phyloP scores from a whole-genome alignment of 176 grass and related monocot genomes.

The Poa pratensis region DNA sequence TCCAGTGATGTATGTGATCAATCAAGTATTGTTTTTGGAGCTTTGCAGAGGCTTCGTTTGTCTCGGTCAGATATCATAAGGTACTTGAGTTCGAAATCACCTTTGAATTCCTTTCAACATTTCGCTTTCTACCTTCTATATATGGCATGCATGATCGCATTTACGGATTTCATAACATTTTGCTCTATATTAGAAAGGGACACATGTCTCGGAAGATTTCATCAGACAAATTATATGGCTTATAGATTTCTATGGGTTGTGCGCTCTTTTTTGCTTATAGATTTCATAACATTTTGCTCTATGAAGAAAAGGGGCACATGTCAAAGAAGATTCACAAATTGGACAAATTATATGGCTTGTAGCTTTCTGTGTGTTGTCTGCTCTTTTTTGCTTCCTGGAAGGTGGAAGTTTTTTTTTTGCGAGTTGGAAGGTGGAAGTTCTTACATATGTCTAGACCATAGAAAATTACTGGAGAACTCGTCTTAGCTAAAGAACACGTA shows the following conservation, averaged over 20 bases:
- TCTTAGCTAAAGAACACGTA: conserved; percentile 15
- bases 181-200: background rate
- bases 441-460: background rate
- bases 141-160: conserved; percentile 4
- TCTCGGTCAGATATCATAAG: conserved; percentile 57
- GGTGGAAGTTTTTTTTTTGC: background rate
- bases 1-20: conserved; percentile 42
- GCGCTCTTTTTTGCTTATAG: too few species aligned
- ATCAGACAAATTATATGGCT: background rate
- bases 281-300: conserved; percentile 2
- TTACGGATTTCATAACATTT: background rate
- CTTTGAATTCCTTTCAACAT: conserved; percentile 17
- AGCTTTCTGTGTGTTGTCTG: background rate
- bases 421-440: conserved; percentile 6
- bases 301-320: background rate
- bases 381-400: conserved; percentile 27
- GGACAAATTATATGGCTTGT: background rate
- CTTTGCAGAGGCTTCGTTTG: conserved; percentile 51
- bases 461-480: background rate
- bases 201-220: background rate
- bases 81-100: conserved; percentile 29
- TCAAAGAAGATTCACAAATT: background rate
- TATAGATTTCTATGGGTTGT: background rate
- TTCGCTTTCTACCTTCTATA: conserved; percentile 17
- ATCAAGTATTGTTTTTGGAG: conserved; percentile 50